These are phyloP conservation scores for Suhomyces yuchorum DNA, from an alignment of 1,139 yeast species.

Conservation along the genomic window DNA sequence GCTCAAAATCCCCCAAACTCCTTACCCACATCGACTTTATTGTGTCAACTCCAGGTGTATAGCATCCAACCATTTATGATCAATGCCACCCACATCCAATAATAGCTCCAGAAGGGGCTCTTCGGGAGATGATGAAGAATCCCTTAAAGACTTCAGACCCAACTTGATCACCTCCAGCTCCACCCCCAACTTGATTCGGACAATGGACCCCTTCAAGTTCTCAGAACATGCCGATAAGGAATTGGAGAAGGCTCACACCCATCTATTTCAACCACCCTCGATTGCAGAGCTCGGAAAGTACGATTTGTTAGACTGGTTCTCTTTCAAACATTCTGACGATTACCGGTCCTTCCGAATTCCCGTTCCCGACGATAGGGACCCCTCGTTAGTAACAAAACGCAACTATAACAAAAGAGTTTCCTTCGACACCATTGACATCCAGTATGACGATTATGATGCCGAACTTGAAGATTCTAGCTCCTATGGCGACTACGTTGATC, in stretches of 20 bases:
- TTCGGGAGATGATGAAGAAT: not conserved
- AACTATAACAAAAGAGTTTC: slow-evolving; percentile 32
- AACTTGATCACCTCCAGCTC: slow-evolving; percentile 1
- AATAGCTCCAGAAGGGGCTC: not conserved
- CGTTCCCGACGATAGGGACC: slow-evolving; percentile 18
- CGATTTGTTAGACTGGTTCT: slow-evolving; percentile 29
- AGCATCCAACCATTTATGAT: not conserved
- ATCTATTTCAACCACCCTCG: slow-evolving; percentile 9
- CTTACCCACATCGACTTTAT: not conserved
- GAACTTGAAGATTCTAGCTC: slow-evolving; percentile 19
- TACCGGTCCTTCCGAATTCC: slow-evolving; percentile 25
- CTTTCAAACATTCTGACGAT: slow-evolving; percentile 22
- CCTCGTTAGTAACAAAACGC: slow-evolving; percentile 7
- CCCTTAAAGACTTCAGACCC: slow-evolving; percentile 1
- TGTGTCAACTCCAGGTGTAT: not conserved
- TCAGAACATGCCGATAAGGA: slow-evolving; percentile 1
- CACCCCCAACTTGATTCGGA: slow-evolving; percentile 6
- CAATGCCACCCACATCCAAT: not conserved
- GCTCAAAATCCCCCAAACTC: not conserved
- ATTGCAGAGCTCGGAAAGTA: slow-evolving; percentile 10
- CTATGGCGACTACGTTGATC: slow-evolving; percentile 7
- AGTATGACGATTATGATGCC: slow-evolving; percentile 26
- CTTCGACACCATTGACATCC: slow-evolving; percentile 48
- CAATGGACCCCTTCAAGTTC: not conserved
- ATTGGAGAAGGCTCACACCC: slow-evolving; percentile 1